These are phyloP conservation scores for Mycena pura DNA, from an alignment of 768 basidiomycete species.

Conservation along the genomic window DNA sequence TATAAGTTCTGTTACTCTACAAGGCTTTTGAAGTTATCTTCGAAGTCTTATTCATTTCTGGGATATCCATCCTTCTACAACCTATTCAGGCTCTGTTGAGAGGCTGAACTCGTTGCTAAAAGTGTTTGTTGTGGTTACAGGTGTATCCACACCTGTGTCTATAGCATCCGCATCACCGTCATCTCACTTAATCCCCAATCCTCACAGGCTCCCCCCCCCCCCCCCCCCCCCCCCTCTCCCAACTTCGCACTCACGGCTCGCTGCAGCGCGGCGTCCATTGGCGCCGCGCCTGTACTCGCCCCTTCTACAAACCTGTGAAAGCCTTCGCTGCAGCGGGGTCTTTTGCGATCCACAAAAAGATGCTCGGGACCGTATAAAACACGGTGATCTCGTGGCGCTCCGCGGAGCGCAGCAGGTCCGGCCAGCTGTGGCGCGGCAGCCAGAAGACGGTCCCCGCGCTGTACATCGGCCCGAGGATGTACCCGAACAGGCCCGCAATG, in stretches of 20 bases:
- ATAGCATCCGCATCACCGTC: too few species aligned
- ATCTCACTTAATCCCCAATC: conserved; percentile 14
- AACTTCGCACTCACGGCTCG: conserved; percentile 13
- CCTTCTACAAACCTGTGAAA: conserved; percentile 14
- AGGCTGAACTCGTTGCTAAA: too few species aligned
- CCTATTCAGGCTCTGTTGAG: too few species aligned
- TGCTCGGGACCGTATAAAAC: conserved; percentile 16
- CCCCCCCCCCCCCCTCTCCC: conserved; percentile 13
- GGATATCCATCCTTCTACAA: too few species aligned
- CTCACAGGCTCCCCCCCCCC: conserved; percentile 12
- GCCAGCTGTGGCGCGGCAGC: conserved; percentile 10
- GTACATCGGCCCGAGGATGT: conserved; percentile 14
- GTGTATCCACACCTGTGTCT: too few species aligned
- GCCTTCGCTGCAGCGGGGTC: conserved; percentile 12
- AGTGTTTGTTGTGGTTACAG: too few species aligned
- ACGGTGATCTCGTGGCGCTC: conserved; percentile 16
- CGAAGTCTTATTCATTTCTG: too few species aligned
- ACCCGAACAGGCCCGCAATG: conserved; percentile 15
- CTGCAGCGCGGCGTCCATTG: conserved; percentile 14
- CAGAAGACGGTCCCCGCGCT: conserved; percentile 14
- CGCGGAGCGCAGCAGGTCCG: conserved; percentile 14
- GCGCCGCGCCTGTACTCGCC: conserved; percentile 15
- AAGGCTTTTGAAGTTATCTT: too few species aligned
- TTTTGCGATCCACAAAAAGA: conserved; percentile 15
- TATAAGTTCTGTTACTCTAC: too few species aligned